phyloP scores from a whole-genome alignment of 2,329 filamentous ascomycete species.

The Fusarium dimerum region DNA sequence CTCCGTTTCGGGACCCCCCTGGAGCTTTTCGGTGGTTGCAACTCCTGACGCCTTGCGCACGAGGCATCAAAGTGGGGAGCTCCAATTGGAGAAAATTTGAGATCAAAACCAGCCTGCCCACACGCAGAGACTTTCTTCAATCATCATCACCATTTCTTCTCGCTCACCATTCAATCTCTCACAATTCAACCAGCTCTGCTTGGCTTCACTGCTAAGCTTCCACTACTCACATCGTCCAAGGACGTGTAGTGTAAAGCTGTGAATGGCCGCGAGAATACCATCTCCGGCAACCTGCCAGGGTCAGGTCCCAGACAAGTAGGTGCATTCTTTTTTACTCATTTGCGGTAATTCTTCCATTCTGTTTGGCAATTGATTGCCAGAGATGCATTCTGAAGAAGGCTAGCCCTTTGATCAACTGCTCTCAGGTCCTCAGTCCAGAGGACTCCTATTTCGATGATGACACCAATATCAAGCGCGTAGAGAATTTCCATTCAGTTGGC shows the following conservation, averaged over 20 bases:
- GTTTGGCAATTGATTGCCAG: not conserved
- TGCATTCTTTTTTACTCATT: slow-evolving; percentile 6
- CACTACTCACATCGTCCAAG: slow-evolving; percentile 18
- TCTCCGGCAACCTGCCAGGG: slow-evolving; percentile 26
- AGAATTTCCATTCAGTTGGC: slow-evolving; percentile 57
- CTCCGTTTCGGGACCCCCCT: not conserved
- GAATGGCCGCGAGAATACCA: slow-evolving; percentile 28
- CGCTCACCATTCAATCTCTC: slow-evolving; percentile 8
- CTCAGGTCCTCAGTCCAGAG: slow-evolving; percentile 3
- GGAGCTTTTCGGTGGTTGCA: not conserved
- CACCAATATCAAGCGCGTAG: slow-evolving; percentile 58
- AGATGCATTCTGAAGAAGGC: slow-evolving; percentile 2
- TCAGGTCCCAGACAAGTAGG: slow-evolving; percentile 36
- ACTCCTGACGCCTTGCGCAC: slow-evolving; percentile 30
- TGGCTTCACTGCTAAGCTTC: slow-evolving; percentile 19
- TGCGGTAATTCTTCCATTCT: slow-evolving; percentile 1
- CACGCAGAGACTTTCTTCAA: slow-evolving; percentile 8
- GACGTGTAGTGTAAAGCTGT: slow-evolving; percentile 23
- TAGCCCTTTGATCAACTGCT: slow-evolving; percentile 2
- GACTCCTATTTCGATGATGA: slow-evolving; percentile 57
- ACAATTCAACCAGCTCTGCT: slow-evolving; percentile 13
- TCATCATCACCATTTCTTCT: slow-evolving; percentile 15
- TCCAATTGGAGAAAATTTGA: slow-evolving; percentile 28
- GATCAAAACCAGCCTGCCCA: slow-evolving; percentile 9
- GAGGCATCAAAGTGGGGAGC: slow-evolving; percentile 34